Percentiles rank a stretch among this genome's conserved stretches.
These are phyloP conservation scores for Lecanosticta acicola DNA, from an alignment of 2,329 filamentous ascomycete species.

Conservation along the genomic window DNA sequence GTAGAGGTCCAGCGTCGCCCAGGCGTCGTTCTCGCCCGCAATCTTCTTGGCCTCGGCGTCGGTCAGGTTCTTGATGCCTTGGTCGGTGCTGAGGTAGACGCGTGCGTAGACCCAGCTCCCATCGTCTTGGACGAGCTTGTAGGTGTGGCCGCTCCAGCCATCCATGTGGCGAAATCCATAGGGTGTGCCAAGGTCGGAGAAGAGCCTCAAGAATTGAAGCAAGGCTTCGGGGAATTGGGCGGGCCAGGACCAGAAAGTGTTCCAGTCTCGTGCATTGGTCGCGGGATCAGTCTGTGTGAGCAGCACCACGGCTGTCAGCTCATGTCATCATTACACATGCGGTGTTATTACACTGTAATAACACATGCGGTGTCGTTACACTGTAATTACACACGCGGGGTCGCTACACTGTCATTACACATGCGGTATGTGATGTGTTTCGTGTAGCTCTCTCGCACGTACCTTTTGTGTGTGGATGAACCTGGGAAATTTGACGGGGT, in stretches of 20 bases:
- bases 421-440: too few relatives aligned
- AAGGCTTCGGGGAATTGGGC: slow-evolving; percentile 45
- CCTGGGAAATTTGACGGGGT: slow-evolving; percentile 40
- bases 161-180: slow-evolving; percentile 35
- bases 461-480: slow-evolving; percentile 37
- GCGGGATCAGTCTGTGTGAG: slow-evolving; percentile 31
- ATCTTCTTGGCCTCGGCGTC: slow-evolving; percentile 40
- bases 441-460: too few relatives aligned
- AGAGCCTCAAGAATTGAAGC: slow-evolving; percentile 49
- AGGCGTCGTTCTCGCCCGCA: slow-evolving; percentile 48
- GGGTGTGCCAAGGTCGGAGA: slow-evolving; percentile 48
- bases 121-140: slow-evolving; percentile 39
- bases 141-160: slow-evolving; percentile 17
- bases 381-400: too few relatives aligned
- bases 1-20: slow-evolving; percentile 45
- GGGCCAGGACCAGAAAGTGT: slow-evolving; percentile 40
- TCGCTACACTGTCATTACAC: too few relatives aligned
- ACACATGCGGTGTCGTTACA: too few relatives aligned
- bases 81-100: slow-evolving; percentile 30
- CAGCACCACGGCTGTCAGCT: too few relatives aligned
- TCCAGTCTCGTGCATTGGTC: slow-evolving; percentile 33
- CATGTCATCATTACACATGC: too few relatives aligned
- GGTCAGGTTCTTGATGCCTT: slow-evolving; percentile 47
- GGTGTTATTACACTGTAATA: too few relatives aligned
- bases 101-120: slow-evolving; percentile 44